Percentiles rank a stretch among this genome's conserved stretches.
phyloP scores from a whole-genome alignment of 208 protist genomes.

The Balamuthia mandrillaris region DNA sequence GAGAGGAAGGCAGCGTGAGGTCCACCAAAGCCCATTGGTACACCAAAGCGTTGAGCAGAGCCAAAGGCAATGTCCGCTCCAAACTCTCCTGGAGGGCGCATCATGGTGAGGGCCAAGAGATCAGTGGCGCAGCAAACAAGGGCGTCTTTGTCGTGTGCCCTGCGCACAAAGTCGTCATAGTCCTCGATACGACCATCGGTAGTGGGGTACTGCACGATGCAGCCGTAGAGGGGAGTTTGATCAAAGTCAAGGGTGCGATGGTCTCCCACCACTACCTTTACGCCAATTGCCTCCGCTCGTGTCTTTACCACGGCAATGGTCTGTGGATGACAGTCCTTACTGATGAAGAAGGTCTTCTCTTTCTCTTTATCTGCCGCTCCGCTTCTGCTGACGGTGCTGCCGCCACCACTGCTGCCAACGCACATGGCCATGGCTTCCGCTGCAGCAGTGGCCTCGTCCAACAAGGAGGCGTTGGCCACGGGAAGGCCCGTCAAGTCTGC shows the following conservation, averaged over 20 bases:
- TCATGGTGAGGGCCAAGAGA: slow-evolving; percentile 85
- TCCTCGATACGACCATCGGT: slow-evolving; percentile 82
- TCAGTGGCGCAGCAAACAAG: slow-evolving; percentile 84
- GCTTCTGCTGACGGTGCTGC: neutral
- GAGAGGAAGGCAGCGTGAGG: slow-evolving; percentile 97
- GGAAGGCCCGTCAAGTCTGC: slow-evolving; percentile 89
- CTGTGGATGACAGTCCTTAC: slow-evolving; percentile 73
- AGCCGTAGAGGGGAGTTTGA: slow-evolving; percentile 73
- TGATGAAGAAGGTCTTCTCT: slow-evolving; percentile 74
- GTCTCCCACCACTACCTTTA: slow-evolving; percentile 84
- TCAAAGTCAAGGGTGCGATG: slow-evolving; percentile 67
- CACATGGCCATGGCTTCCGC: slow-evolving; percentile 82
- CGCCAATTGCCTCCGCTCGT: slow-evolving; percentile 74
- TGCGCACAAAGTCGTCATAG: slow-evolving; percentile 72
- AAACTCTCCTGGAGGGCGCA: slow-evolving; percentile 80
- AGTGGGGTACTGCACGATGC: slow-evolving; percentile 90
- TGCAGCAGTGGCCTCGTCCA: slow-evolving; percentile 72
- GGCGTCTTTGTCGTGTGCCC: slow-evolving; percentile 62
- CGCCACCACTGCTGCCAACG: slow-evolving; percentile 38
- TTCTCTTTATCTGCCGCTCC: slow-evolving; percentile 40
- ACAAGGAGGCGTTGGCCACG: slow-evolving; percentile 92
- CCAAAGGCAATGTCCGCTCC: slow-evolving; percentile 91
- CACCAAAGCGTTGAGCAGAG: slow-evolving; percentile 90
- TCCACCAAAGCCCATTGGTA: slow-evolving; percentile 87
- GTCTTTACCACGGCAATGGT: slow-evolving; percentile 76